Evolutionary conservation across 1,284 basidiomycete genomes (phyloP), one percentile per base, ranked within the genome.

Genomic region (Tylopilus orsonianus): DNA sequence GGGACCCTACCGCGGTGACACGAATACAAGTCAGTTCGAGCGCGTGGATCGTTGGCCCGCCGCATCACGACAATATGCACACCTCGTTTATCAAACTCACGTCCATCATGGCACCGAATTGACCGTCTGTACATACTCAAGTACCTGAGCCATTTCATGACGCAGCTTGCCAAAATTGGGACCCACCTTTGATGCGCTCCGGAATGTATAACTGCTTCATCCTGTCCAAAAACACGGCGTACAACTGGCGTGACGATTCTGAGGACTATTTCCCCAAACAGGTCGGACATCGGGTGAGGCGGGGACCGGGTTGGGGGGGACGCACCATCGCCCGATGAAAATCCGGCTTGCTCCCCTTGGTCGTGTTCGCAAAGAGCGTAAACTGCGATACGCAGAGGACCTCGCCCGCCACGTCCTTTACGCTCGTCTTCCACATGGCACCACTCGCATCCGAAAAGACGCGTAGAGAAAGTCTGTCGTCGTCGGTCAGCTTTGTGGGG

Each of bases 21-120:
- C 13, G 27, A 30, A 32, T 22, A 26, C 37, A 24, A n/a, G 18
- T 51, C 44, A 42, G 45, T 41, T 10, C 44, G 5, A 42, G 24
- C 24, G 44, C 16, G 30, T 8, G 13, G 9, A 45, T 12, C 9
- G 8, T 24, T n/a, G 23, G 23, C 13, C n/a, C 4, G 20, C 14
- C 8, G 16, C 29, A n/a, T n/a, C n/a, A 26, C 26, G 26, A 26
- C 26, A 5, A 26, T 10, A 9, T 40, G 63, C 75, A 47, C 66
- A 88, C 91, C 72, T 95, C 92, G 65, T 96, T 96, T 30, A 79
- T 85, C 46, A 95, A 70, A 50, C 75, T 80, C 42, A 96, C 90
- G 49, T 85, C 79, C 93, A 95, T 95, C 92, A 94, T 94, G 4
- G 92, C 93, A 27, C 92, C 92, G 65, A 96, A 95, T 59, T 75